phyloP scores from a whole-genome alignment of 1,139 yeast species.

The Geotrichum phurueaensis region DNA sequence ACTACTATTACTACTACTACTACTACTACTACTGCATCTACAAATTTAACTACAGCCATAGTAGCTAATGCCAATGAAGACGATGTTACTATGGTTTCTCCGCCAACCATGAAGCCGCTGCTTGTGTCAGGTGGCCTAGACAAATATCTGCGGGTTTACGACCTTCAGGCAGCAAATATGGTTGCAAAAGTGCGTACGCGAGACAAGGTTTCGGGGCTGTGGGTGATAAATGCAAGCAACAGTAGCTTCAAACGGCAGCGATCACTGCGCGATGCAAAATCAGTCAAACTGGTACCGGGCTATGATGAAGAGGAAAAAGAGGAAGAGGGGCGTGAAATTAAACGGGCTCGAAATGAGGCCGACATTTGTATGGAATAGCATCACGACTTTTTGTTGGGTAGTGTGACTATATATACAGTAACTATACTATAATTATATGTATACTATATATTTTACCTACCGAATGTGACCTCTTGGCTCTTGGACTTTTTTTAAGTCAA shows the following conservation, averaged over 20 bases:
- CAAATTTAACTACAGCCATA: neutral
- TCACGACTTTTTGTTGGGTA: neutral
- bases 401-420: neutral
- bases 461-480: no score
- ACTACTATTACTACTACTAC: neutral
- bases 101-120: constrained; percentile 8
- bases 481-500: no score
- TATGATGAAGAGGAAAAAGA: neutral
- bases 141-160: constrained; percentile 67
- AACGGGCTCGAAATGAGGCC: neutral
- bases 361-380: neutral
- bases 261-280: neutral
- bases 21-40: neutral
- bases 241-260: constrained; percentile 5
- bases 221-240: constrained; percentile 37
- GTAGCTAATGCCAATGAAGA: neutral
- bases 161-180: constrained; percentile 50
- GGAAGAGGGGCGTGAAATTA: neutral
- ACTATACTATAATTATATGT: no score
- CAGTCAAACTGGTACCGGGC: neutral
- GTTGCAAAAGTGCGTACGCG: constrained; percentile 63
- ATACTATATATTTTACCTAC: no score
- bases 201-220: constrained; percentile 52
- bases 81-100: neutral
- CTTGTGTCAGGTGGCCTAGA: constrained; percentile 69